Evolutionary conservation across 2,329 filamentous ascomycete species (phyloP).

Genomic region (Teratosphaeria destructans): DNA sequence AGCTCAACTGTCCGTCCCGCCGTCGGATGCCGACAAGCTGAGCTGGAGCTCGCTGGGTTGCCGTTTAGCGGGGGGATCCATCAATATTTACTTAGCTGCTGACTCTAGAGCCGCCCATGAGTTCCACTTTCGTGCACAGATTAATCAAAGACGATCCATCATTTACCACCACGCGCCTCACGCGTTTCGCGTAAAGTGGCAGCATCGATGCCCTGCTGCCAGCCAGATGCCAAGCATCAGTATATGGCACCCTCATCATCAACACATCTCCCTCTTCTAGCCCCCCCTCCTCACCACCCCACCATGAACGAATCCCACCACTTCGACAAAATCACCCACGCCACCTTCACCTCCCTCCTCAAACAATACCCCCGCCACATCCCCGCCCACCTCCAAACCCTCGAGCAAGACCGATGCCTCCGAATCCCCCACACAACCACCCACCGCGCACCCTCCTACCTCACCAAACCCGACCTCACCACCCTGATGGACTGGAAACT

Average conservation of each 20-base stretch:
- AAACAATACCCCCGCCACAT: conserved; percentile 15
- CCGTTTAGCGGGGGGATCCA: not conserved
- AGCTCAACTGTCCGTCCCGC: not conserved
- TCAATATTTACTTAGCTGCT: not conserved
- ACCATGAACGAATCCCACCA: conserved; percentile 3
- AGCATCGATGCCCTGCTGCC: not conserved
- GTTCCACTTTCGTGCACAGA: too few species aligned
- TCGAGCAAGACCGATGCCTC: conserved; percentile 52
- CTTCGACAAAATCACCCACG: conserved; percentile 13
- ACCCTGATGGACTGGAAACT: conserved; percentile 61
- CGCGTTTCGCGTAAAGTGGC: not conserved
- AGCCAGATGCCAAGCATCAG: not conserved
- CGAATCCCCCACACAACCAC: conserved; percentile 42
- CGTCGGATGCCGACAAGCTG: not conserved
- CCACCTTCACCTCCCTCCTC: conserved; percentile 16
- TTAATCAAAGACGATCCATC: not conserved
- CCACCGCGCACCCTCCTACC: conserved; percentile 25
- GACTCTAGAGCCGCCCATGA: too few species aligned
- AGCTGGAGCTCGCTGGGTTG: not conserved
- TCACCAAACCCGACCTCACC: conserved; percentile 50
- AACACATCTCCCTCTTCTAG: not conserved
- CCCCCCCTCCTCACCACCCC: not conserved
- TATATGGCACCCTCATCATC: not conserved
- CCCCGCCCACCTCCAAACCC: conserved; percentile 35
- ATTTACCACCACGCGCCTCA: not conserved